These are phyloP conservation scores for Cordyceps tenuipes DNA, from an alignment of 2,329 filamentous ascomycete genomes.

Conservation along the genomic window DNA sequence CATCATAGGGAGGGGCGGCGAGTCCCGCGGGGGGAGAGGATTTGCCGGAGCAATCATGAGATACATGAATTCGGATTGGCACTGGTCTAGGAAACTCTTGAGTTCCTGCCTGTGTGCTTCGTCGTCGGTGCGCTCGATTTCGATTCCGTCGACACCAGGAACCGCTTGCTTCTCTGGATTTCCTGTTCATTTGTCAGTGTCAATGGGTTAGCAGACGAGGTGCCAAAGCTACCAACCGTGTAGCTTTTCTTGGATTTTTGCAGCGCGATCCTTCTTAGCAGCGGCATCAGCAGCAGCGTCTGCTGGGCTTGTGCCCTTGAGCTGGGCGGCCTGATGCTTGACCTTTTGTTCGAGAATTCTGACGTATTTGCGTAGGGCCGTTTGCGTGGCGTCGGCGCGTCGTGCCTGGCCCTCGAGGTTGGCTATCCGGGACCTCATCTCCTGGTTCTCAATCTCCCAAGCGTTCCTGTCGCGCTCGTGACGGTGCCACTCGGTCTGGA, in stretches of 20 bases:
- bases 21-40: conserved; percentile 55
- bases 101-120: conserved; percentile 45
- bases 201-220: neutral
- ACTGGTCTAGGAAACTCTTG: conserved; percentile 55
- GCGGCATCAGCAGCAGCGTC: conserved; percentile 32
- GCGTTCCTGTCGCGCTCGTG: conserved; percentile 96
- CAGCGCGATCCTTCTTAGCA: conserved; percentile 43
- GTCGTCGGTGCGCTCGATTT: conserved; percentile 40
- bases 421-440: conserved; percentile 97
- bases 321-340: conserved; percentile 70
- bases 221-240: conserved; percentile 34
- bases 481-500: conserved; percentile 98
- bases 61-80: conserved; percentile 58
- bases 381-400: conserved; percentile 79
- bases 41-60: conserved; percentile 61
- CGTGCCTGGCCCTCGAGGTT: conserved; percentile 84
- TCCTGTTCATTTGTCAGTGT: conserved; percentile 23
- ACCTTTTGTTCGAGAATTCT: conserved; percentile 81
- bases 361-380: conserved; percentile 84
- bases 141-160: conserved; percentile 38
- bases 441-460: conserved; percentile 97
- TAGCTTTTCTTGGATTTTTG: conserved; percentile 49
- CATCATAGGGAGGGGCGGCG: conserved; percentile 47
- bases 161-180: conserved; percentile 34
- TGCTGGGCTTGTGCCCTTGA: conserved; percentile 37